These are phyloP conservation scores for Phyllostachys edulis DNA, from an alignment of 176 grass and related monocot species.

Conservation along the genomic window DNA sequence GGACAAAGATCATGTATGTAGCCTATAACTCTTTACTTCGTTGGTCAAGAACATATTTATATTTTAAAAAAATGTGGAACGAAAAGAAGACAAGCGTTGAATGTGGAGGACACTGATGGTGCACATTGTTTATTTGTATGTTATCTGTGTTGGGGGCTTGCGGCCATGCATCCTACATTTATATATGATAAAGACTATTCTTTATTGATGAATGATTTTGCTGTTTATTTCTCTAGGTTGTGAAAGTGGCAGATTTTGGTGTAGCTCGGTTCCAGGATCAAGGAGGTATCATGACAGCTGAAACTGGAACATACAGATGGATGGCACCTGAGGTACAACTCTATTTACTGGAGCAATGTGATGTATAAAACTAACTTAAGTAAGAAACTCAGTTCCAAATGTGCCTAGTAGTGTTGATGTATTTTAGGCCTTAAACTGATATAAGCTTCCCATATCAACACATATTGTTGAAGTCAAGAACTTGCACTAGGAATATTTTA, in stretches of 20 bases:
- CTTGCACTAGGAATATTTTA: neutral
- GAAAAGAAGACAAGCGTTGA: neutral
- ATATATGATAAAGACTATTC: neutral
- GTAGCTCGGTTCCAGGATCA: constrained; percentile 93
- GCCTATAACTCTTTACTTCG: constrained; percentile 27
- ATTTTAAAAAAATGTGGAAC: constrained; percentile 13
- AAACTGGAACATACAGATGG: constrained; percentile 99
- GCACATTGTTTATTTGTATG: neutral
- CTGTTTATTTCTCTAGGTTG: constrained; percentile 56
- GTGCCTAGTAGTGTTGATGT: neutral
- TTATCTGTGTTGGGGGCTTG: neutral
- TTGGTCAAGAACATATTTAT: neutral
- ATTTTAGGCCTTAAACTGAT: neutral
- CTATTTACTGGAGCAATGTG: constrained; percentile 8
- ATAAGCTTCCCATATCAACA: neutral
- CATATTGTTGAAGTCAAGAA: neutral
- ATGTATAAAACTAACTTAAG: neutral
- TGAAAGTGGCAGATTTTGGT: constrained; percentile 99
- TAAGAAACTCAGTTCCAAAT: neutral
- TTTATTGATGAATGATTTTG: constrained; percentile 16
- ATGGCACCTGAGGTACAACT: constrained; percentile 95
- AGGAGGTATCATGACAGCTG: constrained; percentile 92
- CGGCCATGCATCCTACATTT: neutral
- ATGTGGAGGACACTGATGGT: constrained; percentile 1
- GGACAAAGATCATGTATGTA: constrained; percentile 86